A percentile compares a stretch with the other conserved stretches of the same genome.
phyloP scores from a whole-genome alignment of 306 rosid species.

The Glycine latifolia region DNA sequence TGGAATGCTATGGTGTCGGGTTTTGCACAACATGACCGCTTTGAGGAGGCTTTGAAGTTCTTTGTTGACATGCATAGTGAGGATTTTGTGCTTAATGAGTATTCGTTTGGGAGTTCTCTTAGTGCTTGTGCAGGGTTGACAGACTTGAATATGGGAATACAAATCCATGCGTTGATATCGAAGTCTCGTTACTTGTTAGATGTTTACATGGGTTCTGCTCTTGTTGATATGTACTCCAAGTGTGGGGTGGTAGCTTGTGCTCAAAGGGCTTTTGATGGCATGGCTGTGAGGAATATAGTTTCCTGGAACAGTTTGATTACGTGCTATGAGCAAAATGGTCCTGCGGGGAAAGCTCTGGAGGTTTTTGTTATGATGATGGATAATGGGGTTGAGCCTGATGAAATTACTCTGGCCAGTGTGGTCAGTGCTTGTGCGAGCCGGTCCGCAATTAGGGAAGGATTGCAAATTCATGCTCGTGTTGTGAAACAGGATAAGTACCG shows the following conservation, averaged over 20 bases:
- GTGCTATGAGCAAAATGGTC: slow-evolving; percentile 72
- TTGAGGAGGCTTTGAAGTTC: slow-evolving; percentile 56
- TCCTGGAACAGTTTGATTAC: slow-evolving; percentile 75
- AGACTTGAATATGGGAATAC: slow-evolving; percentile 58
- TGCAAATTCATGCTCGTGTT: slow-evolving; percentile 61
- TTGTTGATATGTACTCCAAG: slow-evolving; percentile 66
- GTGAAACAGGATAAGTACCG: slow-evolving; percentile 51
- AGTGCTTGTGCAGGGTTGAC: slow-evolving; percentile 64
- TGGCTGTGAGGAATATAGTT: slow-evolving; percentile 60
- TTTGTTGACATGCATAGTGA: slow-evolving; percentile 56
- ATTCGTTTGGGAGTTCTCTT: slow-evolving; percentile 63
- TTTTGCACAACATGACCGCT: slow-evolving; percentile 52
- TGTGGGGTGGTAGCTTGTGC: slow-evolving; percentile 58
- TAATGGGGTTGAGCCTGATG: slow-evolving; percentile 59
- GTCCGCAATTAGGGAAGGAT: slow-evolving; percentile 60
- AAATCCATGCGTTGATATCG: slow-evolving; percentile 59
- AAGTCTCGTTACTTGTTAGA: slow-evolving; percentile 47
- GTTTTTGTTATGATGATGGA: slow-evolving; percentile 63
- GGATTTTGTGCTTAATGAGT: slow-evolving; percentile 58
- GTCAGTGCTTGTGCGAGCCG: slow-evolving; percentile 68
- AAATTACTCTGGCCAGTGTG: slow-evolving; percentile 68
- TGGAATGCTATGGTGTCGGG: slow-evolving; percentile 67
- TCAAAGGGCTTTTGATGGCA: slow-evolving; percentile 62
- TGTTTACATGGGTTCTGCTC: slow-evolving; percentile 67
- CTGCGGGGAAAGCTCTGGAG: slow-evolving; percentile 56